These are phyloP conservation scores for Arabidopsis lyrata DNA, from an alignment of 441 rosid genomes.

Conservation along the genomic window DNA sequence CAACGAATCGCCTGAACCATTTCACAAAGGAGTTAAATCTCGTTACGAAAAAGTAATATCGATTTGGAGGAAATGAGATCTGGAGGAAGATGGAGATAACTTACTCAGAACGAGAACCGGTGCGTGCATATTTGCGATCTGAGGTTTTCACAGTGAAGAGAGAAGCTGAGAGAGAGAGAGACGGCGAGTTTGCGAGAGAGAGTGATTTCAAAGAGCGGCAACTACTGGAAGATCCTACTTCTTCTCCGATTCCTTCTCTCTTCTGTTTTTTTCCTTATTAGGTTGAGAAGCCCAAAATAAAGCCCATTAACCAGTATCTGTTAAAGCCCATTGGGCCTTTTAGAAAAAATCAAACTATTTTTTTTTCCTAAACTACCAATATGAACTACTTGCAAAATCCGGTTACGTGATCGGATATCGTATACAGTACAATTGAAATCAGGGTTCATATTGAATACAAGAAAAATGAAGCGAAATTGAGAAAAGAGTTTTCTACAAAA, in stretches of 20 bases:
- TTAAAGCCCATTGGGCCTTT: not conserved
- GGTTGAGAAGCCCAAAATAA: conserved; percentile 11
- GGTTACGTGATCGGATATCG: too few relatives aligned
- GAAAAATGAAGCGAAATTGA: too few relatives aligned
- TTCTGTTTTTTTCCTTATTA: not conserved
- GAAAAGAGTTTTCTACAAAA: too few relatives aligned
- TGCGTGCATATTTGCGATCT: conserved; percentile 52
- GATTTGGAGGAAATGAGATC: not conserved
- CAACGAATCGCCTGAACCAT: conserved; percentile 65
- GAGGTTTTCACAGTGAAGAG: not conserved
- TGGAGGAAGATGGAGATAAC: conserved; percentile 20
- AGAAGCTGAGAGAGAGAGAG: conserved; percentile 3
- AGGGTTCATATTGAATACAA: too few relatives aligned
- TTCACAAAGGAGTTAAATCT: not conserved
- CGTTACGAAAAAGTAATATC: not conserved
- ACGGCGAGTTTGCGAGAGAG: conserved; percentile 14
- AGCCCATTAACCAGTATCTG: not conserved
- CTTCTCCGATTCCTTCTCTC: not conserved
- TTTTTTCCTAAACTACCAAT: too few relatives aligned
- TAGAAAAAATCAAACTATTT: too few relatives aligned
- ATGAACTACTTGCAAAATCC: too few relatives aligned
- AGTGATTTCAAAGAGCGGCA: conserved; percentile 13
- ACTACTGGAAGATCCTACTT: conserved; percentile 18
- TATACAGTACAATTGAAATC: too few relatives aligned
- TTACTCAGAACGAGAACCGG: conserved; percentile 69